These are phyloP conservation scores for Alloascoidea africana DNA, from an alignment of 805 yeast genomes.

Conservation along the genomic window DNA sequence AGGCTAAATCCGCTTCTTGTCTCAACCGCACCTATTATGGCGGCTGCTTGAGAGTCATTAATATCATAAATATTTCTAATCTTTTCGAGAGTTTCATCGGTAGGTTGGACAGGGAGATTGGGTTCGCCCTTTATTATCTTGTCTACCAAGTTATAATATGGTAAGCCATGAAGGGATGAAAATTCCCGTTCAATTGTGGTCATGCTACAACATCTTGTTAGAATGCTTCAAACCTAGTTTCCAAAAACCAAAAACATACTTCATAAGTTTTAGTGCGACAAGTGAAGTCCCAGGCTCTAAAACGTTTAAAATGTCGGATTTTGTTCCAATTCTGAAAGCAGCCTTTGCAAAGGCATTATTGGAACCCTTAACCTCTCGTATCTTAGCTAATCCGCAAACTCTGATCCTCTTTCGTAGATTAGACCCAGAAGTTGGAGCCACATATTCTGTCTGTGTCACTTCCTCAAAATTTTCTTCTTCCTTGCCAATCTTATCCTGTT, in stretches of 20 bases:
- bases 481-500: too few relatives aligned
- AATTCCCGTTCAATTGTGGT: constrained; percentile 75
- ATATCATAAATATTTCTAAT: constrained; percentile 38
- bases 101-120: constrained; percentile 16
- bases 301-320: constrained; percentile 29
- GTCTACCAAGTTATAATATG: constrained; percentile 49
- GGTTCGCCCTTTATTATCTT: constrained; percentile 47
- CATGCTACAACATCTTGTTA: constrained; percentile 23
- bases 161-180: constrained; percentile 55
- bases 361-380: constrained; percentile 47
- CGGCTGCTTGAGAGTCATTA: constrained; percentile 65
- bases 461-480: too few relatives aligned
- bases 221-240: neutral
- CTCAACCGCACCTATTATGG: constrained; percentile 50
- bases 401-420: neutral
- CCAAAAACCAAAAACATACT: neutral
- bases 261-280: constrained; percentile 55
- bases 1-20: constrained; percentile 55
- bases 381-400: constrained; percentile 34
- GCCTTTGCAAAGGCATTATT: constrained; percentile 48
- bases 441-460: too few relatives aligned
- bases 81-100: constrained; percentile 20
- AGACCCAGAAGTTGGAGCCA: neutral
- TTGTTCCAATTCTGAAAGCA: constrained; percentile 40
- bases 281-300: constrained; percentile 48